A percentile compares a stretch with the other conserved stretches of the same genome.
phyloP scores from a whole-genome alignment of 164 flowering plant species.

The Akebia trifoliata region DNA sequence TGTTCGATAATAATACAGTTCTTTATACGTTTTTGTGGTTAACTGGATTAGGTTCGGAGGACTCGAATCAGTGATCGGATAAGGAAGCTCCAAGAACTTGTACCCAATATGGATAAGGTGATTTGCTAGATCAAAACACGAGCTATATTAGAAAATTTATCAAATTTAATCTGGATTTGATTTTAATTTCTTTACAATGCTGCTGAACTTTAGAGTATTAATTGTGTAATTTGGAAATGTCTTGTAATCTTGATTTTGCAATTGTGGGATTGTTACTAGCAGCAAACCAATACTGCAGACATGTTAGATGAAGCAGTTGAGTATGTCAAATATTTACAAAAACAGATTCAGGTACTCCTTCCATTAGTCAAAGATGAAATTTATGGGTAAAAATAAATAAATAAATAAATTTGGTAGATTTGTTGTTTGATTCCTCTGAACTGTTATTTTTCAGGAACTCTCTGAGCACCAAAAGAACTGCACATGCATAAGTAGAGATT shows the following conservation, averaged over 20 bases:
- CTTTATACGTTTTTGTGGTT: background rate
- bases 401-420: no score
- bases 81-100: conserved; percentile 92
- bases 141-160: no score
- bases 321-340: conserved; percentile 58
- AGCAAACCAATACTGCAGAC: conserved; percentile 76
- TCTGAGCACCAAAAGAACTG: conserved; percentile 39
- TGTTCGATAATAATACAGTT: no score
- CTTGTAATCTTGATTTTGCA: background rate
- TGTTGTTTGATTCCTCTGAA: background rate
- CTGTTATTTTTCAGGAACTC: no score
- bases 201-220: no score
- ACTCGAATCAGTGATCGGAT: conserved; percentile 88
- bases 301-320: conserved; percentile 75
- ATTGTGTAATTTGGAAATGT: no score
- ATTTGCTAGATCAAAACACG: no score
- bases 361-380: background rate
- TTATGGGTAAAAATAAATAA: no score
- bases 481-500: conserved; percentile 31
- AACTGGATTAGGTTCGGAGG: conserved; percentile 40
- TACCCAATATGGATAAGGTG: conserved; percentile 99
- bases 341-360: conserved; percentile 54
- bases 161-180: no score
- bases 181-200: no score
- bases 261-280: no score